Conservation (phyloP, 371 early-diverging fungal genomes). For the Funneliformis caledonium region DNA sequence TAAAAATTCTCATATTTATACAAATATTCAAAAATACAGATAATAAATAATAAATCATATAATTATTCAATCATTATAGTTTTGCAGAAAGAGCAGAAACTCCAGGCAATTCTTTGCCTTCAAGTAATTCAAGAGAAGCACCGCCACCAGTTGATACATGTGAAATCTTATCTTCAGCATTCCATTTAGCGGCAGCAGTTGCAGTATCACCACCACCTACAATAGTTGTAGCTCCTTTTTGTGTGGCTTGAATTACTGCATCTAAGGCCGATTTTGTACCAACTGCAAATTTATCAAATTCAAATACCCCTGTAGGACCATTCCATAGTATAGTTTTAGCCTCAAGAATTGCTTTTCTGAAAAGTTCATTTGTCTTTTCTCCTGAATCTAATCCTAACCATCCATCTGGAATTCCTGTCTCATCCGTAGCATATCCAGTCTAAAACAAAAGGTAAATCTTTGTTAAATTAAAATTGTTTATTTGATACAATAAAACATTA, state of each 20-base stretch:
- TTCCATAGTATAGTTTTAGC: conserved; percentile 99
- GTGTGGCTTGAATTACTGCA: conserved; percentile 82
- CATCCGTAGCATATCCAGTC: conserved; percentile 85
- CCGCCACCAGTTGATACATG: conserved; percentile 99
- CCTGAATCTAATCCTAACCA: conserved; percentile 98
- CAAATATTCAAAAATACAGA: too few species aligned
- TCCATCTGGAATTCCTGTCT: conserved; percentile 87
- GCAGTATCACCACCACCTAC: conserved; percentile 98
- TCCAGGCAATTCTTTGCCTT: conserved; percentile 92
- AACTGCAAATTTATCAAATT: conserved; percentile 89
- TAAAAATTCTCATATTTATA: too few species aligned
- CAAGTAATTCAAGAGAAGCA: conserved; percentile 94
- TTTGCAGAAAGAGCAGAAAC: conserved; percentile 80
- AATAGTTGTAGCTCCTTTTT: conserved; percentile 73
- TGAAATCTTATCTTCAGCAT: conserved; percentile 83
- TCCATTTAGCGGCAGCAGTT: conserved; percentile 93
- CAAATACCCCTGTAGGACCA: conserved; percentile 98
- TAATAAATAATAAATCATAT: too few species aligned
- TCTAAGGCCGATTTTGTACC: conserved; percentile 90
- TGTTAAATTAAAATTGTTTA: background rate
- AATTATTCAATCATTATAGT: background rate
- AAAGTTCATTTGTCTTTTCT: conserved; percentile 75
- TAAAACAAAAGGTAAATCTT: conserved; percentile 42
- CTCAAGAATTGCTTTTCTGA: conserved; percentile 70
- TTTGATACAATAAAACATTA: background rate